Evolutionary conservation across 2,329 filamentous ascomycete species (phyloP).

Genomic region (Aspergillus neoniger): DNA sequence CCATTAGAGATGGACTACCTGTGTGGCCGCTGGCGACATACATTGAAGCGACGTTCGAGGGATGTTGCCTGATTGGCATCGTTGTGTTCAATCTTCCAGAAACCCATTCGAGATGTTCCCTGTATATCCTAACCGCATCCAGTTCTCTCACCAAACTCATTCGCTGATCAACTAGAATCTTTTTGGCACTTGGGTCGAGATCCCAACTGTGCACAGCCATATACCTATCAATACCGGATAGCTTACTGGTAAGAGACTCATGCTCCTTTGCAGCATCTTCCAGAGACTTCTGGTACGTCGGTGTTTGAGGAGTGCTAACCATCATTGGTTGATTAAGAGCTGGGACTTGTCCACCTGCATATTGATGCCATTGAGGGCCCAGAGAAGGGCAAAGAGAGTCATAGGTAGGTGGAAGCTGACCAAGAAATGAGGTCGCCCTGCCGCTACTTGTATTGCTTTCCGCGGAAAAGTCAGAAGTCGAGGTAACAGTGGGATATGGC

Average conservation of each 20-base stretch:
- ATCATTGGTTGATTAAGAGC: slow-evolving; percentile 14
- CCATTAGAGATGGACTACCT: not conserved
- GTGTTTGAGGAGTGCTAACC: slow-evolving; percentile 15
- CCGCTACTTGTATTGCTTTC: slow-evolving; percentile 7
- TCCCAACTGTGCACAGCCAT: slow-evolving; percentile 43
- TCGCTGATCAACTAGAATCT: slow-evolving; percentile 38
- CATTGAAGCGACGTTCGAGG: not conserved
- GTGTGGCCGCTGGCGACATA: not conserved
- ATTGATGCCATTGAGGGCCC: slow-evolving; percentile 12
- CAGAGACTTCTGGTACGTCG: slow-evolving; percentile 25
- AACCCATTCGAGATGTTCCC: slow-evolving; percentile 36
- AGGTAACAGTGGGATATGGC: slow-evolving; percentile 12
- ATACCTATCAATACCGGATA: slow-evolving; percentile 41
- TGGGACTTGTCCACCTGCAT: slow-evolving; percentile 8
- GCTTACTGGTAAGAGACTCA: slow-evolving; percentile 34
- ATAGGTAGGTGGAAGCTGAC: slow-evolving; percentile 8
- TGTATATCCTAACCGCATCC: slow-evolving; percentile 39
- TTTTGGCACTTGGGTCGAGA: slow-evolving; percentile 36
- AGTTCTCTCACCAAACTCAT: slow-evolving; percentile 40
- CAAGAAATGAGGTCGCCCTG: slow-evolving; percentile 8
- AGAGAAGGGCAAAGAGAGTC: slow-evolving; percentile 16
- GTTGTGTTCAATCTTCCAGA: slow-evolving; percentile 17
- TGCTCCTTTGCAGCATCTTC: slow-evolving; percentile 33
- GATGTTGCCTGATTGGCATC: slow-evolving; percentile 6
- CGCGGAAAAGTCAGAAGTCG: slow-evolving; percentile 12